phyloP scores from a whole-genome alignment of 768 basidiomycete species.

The Lactifluus subvellereus region DNA sequence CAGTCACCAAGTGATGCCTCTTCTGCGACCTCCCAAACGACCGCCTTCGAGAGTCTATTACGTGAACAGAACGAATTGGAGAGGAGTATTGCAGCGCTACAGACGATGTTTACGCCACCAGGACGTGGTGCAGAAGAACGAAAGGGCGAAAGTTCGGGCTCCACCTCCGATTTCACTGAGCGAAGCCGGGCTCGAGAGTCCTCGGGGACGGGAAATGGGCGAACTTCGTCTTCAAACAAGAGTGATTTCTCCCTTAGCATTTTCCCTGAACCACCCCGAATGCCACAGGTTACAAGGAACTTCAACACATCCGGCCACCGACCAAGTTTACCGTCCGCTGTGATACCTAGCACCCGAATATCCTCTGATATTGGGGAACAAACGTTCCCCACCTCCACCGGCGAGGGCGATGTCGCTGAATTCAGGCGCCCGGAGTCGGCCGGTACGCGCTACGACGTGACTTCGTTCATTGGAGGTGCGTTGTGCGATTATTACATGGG shows the following conservation, averaged over 20 bases:
- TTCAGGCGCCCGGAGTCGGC: slow-evolving; percentile 33
- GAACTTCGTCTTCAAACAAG: slow-evolving; percentile 25
- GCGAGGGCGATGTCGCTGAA: slow-evolving; percentile 2
- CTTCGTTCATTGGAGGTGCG: slow-evolving; percentile 61
- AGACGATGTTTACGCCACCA: slow-evolving; percentile 33
- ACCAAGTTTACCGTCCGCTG: background rate
- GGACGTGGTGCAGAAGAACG: background rate
- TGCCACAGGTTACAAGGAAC: slow-evolving; percentile 5
- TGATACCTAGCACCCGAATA: slow-evolving; percentile 26
- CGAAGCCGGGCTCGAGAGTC: slow-evolving; percentile 9
- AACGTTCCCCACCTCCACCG: slow-evolving; percentile 22
- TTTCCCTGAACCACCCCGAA: slow-evolving; percentile 59
- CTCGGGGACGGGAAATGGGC: slow-evolving; percentile 7
- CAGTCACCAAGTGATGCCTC: background rate
- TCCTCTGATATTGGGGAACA: slow-evolving; percentile 27
- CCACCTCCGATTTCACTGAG: background rate
- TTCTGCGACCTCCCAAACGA: slow-evolving; percentile 25
- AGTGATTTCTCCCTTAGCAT: slow-evolving; percentile 65
- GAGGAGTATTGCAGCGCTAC: slow-evolving; percentile 54
- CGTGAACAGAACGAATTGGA: slow-evolving; percentile 62
- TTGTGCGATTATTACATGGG: background rate
- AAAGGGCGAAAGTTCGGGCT: background rate
- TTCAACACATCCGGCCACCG: background rate
- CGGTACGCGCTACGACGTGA: slow-evolving; percentile 62
- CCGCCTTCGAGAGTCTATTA: slow-evolving; percentile 38